Conservation (phyloP, 805 yeast species). For the Nakazawaea holstii region DNA sequence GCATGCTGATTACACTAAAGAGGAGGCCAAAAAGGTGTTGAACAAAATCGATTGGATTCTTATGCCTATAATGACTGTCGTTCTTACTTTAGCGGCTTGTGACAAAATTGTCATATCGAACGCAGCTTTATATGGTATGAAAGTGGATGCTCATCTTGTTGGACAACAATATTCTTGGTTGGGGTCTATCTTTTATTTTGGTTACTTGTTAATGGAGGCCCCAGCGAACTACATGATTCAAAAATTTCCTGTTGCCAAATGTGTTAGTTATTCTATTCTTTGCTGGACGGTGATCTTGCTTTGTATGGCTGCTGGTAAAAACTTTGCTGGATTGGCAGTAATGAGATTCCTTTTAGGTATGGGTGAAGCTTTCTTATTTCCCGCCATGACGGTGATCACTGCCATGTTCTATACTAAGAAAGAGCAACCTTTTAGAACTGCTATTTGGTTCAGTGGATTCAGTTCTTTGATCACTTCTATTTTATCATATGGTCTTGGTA, state of each 20-base stretch:
- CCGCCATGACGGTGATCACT: conserved; percentile 47
- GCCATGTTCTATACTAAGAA: conserved; percentile 47
- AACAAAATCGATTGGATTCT: conserved; percentile 17
- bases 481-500: conserved; percentile 25
- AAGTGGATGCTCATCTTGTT: conserved; percentile 38
- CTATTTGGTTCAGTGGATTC: conserved; percentile 37
- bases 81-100: conserved; percentile 18
- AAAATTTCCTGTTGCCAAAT: conserved; percentile 32
- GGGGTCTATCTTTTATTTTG: conserved; percentile 47
- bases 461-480: conserved; percentile 28
- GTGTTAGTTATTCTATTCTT: conserved; percentile 28
- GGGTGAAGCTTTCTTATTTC: conserved; percentile 47
- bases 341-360: conserved; percentile 43
- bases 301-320: conserved; percentile 35
- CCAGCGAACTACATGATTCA: conserved; percentile 37
- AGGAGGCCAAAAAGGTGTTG: conserved; percentile 15
- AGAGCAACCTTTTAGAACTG: conserved; percentile 37
- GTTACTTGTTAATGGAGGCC: conserved; percentile 37
- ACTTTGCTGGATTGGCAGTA: conserved; percentile 37
- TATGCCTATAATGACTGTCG: conserved; percentile 17
- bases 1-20: conserved; percentile 17
- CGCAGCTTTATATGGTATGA: conserved; percentile 39
- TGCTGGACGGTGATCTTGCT: conserved; percentile 40
- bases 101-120: conserved; percentile 17
- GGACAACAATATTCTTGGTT: conserved; percentile 42